phyloP scores from a whole-genome alignment of 169 alveolate genomes.

The Plasmodium knowlesi region DNA sequence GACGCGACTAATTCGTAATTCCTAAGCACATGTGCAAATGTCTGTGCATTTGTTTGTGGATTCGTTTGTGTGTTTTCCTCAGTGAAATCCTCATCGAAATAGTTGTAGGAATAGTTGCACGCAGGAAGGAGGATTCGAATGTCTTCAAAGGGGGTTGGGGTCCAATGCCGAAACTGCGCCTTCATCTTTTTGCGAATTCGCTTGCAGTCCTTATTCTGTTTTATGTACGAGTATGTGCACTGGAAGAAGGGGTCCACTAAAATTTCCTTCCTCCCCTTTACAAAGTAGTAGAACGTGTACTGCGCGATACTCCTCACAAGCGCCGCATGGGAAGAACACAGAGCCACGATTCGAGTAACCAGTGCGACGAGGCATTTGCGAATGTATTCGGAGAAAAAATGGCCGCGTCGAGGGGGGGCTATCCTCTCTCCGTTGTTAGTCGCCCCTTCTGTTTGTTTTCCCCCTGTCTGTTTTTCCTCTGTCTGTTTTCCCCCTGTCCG shows the following conservation, averaged over 20 bases:
- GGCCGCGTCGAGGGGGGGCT: not conserved
- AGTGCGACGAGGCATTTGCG: constrained; percentile 7
- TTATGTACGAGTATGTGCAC: constrained; percentile 20
- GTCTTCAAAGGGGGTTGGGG: constrained; percentile 4
- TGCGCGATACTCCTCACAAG: constrained; percentile 49
- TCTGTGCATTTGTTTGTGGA: not conserved
- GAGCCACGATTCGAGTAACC: not conserved
- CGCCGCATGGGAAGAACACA: constrained; percentile 67
- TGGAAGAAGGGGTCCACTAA: constrained; percentile 14
- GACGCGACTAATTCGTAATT: constrained; percentile 44
- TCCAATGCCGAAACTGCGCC: constrained; percentile 27
- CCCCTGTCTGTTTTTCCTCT: not conserved
- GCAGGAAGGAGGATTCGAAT: constrained; percentile 37
- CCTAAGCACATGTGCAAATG: constrained; percentile 27
- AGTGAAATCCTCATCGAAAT: constrained; percentile 46
- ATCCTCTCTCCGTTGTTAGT: not conserved
- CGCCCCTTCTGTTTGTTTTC: not conserved
- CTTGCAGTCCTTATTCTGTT: constrained; percentile 65
- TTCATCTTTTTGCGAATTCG: constrained; percentile 40
- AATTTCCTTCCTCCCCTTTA: constrained; percentile 7
- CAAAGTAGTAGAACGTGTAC: constrained; percentile 14
- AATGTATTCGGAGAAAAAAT: constrained; percentile 30
- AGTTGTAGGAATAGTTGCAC: constrained; percentile 19
- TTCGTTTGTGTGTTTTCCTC: constrained; percentile 3
- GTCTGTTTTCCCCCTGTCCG: no score